phyloP scores from a whole-genome alignment of 805 yeast genomes.

The Ogataea philodendri region DNA sequence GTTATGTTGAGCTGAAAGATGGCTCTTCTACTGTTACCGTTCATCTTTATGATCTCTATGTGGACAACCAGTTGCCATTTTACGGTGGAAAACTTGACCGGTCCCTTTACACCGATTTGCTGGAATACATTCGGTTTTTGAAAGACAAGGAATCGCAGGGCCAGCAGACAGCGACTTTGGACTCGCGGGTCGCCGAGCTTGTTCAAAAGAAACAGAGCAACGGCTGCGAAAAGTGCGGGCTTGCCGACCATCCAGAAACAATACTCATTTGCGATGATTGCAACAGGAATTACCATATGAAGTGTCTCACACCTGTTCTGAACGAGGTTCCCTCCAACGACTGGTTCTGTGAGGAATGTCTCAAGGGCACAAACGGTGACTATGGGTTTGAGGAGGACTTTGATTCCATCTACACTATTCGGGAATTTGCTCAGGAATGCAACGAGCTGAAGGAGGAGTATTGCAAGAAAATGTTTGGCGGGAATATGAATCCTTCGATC shows the following conservation, averaged over 20 bases:
- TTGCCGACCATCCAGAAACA: conserved; percentile 41
- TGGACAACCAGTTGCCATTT: conserved; percentile 10
- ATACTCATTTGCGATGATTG: conserved; percentile 74
- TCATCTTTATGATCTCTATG: conserved; percentile 35
- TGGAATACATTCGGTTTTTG: conserved; percentile 22
- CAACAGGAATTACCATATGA: conserved; percentile 62
- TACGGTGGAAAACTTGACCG: conserved; percentile 9
- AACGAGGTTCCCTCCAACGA: conserved; percentile 50
- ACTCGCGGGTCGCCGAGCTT: conserved; percentile 8
- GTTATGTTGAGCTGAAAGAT: conserved; percentile 13
- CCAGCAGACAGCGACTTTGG: conserved; percentile 1
- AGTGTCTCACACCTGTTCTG: conserved; percentile 62
- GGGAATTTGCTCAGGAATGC: conserved; percentile 60
- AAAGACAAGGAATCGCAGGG: conserved; percentile 10
- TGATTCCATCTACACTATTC: conserved; percentile 45
- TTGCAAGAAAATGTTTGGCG: conserved; percentile 35
- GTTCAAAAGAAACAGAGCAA: conserved; percentile 20
- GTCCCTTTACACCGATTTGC: conserved; percentile 16
- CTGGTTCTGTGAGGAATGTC: conserved; percentile 83
- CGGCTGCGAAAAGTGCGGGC: conserved; percentile 52
- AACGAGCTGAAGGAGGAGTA: conserved; percentile 45
- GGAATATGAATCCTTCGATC: conserved; percentile 36
- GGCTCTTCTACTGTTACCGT: too few relatives aligned
- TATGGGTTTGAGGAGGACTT: conserved; percentile 78
- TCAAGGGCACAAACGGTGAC: conserved; percentile 76